Base-by-base conservation (phyloP, 805 yeast species). In the Saturnispora galanensis region DNA sequence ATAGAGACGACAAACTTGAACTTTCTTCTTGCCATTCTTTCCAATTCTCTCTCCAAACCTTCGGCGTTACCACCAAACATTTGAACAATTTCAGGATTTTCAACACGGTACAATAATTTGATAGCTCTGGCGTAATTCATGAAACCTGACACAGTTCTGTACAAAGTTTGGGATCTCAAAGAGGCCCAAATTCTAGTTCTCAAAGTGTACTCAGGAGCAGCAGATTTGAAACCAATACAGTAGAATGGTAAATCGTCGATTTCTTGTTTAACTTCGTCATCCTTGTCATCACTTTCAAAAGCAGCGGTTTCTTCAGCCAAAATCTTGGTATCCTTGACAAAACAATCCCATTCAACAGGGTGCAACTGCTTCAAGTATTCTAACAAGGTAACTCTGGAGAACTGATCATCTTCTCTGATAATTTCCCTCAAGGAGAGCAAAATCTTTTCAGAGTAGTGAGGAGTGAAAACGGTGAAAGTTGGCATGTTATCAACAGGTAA, bases 401-500 rank as follows among this genome's bases (percentile, higher is more conserved):
- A 87, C 68, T 88, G 96, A 62, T 89, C 96, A 65, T 93, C 97
- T 69, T 90, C 97, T 60, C 95, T 82, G 56, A 93, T 90, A 60
- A 93, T 88, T 67, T 90, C 98, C 64, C 94, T 83, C 58, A 93
- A 71, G n/a, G 96, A 86, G 41, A 90, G 70, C 56, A 89, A 72
- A 50, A 90, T 90, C 78, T 88, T 90, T 70, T 90, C 98, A 52
- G 93, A 74, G 68, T 90, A 90, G 66, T 90, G 98, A 59, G 98
- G 97, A 54, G 90, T 84, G 66, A 90, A 72, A 17, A 93, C 97
- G 34, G 98, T 89, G 67, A 93, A 93, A 10, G 97, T 90, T 53
- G 99, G 99, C 98, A 93, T 93, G 74, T 90, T 90, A 68, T 93
- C 98, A 55, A 94, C 97, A 37, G 99, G 98, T 62, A 93, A 74